A percentile compares a stretch with the other conserved stretches of the same genome.
These are phyloP conservation scores for Verticillium dahliae DNA, from an alignment of 2,329 filamentous ascomycete genomes.

Conservation along the genomic window DNA sequence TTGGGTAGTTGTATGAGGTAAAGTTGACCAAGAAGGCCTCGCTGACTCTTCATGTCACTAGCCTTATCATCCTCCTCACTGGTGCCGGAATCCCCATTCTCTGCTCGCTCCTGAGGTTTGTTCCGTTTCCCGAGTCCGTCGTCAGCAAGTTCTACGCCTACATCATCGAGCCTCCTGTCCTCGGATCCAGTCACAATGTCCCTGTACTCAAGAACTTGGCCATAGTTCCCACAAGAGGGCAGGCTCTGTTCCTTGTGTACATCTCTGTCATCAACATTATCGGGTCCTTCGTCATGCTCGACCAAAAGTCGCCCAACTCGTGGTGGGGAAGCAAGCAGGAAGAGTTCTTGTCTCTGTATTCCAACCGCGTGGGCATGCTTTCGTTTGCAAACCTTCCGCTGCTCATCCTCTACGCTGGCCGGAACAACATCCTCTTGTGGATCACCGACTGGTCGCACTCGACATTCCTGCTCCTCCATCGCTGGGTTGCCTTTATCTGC, in stretches of 20 bases:
- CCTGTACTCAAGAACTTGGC: slow-evolving; percentile 12
- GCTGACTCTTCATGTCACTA: neutral
- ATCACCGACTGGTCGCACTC: slow-evolving; percentile 42
- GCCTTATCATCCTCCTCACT: slow-evolving; percentile 17
- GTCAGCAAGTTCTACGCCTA: slow-evolving; percentile 13
- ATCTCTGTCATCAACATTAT: slow-evolving; percentile 29
- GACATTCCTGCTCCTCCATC: slow-evolving; percentile 41
- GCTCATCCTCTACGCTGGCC: slow-evolving; percentile 33
- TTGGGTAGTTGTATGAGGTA: too few species aligned
- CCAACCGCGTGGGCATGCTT: slow-evolving; percentile 32
- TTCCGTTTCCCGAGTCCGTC: slow-evolving; percentile 15
- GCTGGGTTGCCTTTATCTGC: slow-evolving; percentile 39
- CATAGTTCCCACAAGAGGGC: slow-evolving; percentile 17
- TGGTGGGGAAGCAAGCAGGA: slow-evolving; percentile 2
- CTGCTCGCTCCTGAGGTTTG: slow-evolving; percentile 21
- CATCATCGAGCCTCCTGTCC: slow-evolving; percentile 16
- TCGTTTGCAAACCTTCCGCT: slow-evolving; percentile 33
- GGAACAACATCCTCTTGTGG: slow-evolving; percentile 42
- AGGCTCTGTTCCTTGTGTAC: slow-evolving; percentile 31
- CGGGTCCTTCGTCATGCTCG: slow-evolving; percentile 21
- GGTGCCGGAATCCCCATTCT: slow-evolving; percentile 17
- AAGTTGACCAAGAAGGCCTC: too few species aligned
- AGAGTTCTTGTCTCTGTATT: neutral
- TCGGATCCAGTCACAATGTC: slow-evolving; percentile 12
- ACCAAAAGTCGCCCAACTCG: slow-evolving; percentile 16